Evolutionary conservation across 2,329 filamentous ascomycete species (phyloP), one percentile per base, ranked within the genome.

Genomic region (Fusarium duplospermum): DNA sequence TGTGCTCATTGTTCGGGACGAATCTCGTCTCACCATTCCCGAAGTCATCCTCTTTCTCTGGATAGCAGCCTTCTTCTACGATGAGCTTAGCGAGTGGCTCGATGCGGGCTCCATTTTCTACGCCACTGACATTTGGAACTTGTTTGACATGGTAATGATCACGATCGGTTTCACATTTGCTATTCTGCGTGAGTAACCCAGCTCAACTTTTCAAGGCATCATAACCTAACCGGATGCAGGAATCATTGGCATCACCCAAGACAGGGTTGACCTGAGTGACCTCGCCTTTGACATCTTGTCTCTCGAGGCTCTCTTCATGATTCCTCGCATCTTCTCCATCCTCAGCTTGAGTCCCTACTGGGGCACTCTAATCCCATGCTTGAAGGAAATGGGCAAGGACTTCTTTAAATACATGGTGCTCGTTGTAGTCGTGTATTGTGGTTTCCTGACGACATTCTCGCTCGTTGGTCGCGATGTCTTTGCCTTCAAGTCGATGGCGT

Each of bases 301-400:
- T 0, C 86, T 98, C 16, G 94, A 98, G 82, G 95, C 94, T 1
- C 87, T 98, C 11, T 96, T 98, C 81, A 92, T 98, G 82, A 93
- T 98, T 22, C 95, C 95, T 18, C 92, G 94, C 69, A 93, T 97
- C 75, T 97, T 93, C 84, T 97, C 95, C 16, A 89, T 98, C 62
- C 87, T 98, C 72, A 96, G 93, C 80, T 83, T 98, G 73, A 94
- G 94, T 77, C 94, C 94, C 1, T 98, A 97, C 81, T 98, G 96
- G 88, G 95, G 94, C 47, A 96, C 93, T 1, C 83, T 96, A 58
- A 95, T 98, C 69, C 95, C 95, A 0, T 97, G 95, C 73, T 87
- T 98, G 60, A 96, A 96, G 81, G 94, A 96, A 81, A 98, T 98
- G 95, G 93, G 93, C 42, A 96, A 95, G 82, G 94, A 97, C 80